Base-by-base conservation (phyloP, 2,329 filamentous ascomycete genomes). In the Arthrobotrys sinensis region DNA sequence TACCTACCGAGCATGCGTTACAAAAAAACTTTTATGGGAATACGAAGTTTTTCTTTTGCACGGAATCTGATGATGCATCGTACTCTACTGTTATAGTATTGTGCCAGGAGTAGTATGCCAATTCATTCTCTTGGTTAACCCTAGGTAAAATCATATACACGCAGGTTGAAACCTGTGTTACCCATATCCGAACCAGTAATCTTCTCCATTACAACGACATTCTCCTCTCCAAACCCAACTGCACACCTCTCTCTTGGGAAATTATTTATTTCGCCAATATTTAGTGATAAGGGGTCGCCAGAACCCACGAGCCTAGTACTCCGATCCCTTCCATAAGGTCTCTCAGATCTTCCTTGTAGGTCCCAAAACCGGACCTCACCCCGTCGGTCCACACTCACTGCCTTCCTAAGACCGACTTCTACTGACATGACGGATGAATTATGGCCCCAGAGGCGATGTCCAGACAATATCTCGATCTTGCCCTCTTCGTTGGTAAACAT, bases 351-450 rank as follows among this genome's bases (percentile, higher is more conserved):
- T 86, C 91, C 91, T 84, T 97, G 94, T 0, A 97, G 87, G 82
- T 97, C 93, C 94, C 94, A 97, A 4, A 97, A 90, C 5, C 94
- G 89, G 79, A 93, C 89, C 83, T 93, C 91, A 32, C 93, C 94
- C n/a, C 90, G 87, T 19, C 88, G 88, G 84, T 92, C 96, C 63
- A 97, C 91, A n/a, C 93, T 96, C 3, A 97, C 92, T 0, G 94
- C 94, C 84, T 94, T 96, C 43, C 92, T 89, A 52, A 92, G 89
- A 16, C 92, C 94, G 68, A 97, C 93, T 82, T 96, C 91, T 6
- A 93, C 93, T 36, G 93, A 91, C 60, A 92, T 93, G 38, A 97
- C 93, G 2, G 92, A 93, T 1, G 94, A 96, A 0, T 94, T 97
- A 83, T 97, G 94, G 6, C 94, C 94, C 92, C 93, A 97, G 4